A percentile compares a stretch with the other conserved stretches of the same genome.
These are phyloP conservation scores for Neolentinus lepideus DNA, from an alignment of 1,284 basidiomycete species.

Conservation along the genomic window DNA sequence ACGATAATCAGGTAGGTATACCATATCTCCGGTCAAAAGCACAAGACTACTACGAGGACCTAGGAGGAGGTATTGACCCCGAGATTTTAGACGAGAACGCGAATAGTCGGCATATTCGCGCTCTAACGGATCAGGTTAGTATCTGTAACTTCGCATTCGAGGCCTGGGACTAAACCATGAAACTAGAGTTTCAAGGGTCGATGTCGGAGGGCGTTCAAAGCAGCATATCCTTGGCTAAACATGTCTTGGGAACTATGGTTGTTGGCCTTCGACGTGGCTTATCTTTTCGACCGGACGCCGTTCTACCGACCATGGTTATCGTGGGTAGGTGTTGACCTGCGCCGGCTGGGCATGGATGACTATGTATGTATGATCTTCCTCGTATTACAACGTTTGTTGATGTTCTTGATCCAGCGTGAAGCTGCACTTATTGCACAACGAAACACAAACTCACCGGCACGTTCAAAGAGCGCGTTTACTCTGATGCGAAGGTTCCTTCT, in stretches of 20 bases:
- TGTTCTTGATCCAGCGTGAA: conserved; percentile 27
- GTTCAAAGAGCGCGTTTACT: conserved; percentile 28
- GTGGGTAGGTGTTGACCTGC: conserved; percentile 79
- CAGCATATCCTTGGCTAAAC: conserved; percentile 79
- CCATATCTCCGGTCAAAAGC: conserved; percentile 88
- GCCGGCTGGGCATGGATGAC: conserved; percentile 73
- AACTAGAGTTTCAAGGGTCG: conserved; percentile 36
- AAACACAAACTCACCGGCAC: conserved; percentile 19
- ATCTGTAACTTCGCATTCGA: conserved; percentile 4
- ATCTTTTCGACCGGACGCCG: conserved; percentile 84
- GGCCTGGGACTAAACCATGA: conserved; percentile 6
- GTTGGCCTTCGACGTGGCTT: conserved; percentile 80
- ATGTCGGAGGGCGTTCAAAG: conserved; percentile 56
- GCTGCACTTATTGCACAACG: conserved; percentile 29
- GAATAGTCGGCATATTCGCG: conserved; percentile 33
- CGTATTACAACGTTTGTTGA: conserved; percentile 2
- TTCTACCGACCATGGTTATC: conserved; percentile 91
- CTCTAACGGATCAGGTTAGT: conserved; percentile 43
- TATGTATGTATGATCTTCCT: conserved; percentile 39
- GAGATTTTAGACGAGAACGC: conserved; percentile 58
- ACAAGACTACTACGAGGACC: conserved; percentile 84
- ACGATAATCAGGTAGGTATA: conserved; percentile 59
- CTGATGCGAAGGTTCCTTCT: conserved; percentile 38
- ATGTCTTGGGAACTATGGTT: conserved; percentile 76
- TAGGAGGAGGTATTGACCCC: conserved; percentile 75